Evolutionary conservation across 108 stramenopile genomes (phyloP).

Genomic region (Cylindrotheca fusiformis): DNA sequence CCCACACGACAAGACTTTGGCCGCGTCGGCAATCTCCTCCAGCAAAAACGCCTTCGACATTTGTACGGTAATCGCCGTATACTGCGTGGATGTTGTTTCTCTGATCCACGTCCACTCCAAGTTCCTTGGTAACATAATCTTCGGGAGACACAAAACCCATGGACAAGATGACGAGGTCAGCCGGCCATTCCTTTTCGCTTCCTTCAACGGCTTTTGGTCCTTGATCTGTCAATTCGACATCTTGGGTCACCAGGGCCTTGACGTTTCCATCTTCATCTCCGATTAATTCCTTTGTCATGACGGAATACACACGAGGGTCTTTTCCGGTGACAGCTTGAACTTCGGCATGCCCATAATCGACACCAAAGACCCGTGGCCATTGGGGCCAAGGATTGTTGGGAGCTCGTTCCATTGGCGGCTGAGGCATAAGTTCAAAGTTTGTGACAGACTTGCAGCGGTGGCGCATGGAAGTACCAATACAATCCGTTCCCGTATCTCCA

Average conservation of each 20-base stretch:
- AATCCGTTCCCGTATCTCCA: conserved; percentile 97
- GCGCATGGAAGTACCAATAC: conserved; percentile 97
- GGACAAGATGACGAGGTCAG: conserved; percentile 89
- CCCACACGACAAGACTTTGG: conserved; percentile 97
- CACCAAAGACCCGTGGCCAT: conserved; percentile 95
- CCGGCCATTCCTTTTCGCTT: conserved; percentile 90
- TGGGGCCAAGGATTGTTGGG: conserved; percentile 97
- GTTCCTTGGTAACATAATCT: conserved; percentile 71
- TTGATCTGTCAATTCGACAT: conserved; percentile 85
- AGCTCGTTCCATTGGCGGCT: conserved; percentile 89
- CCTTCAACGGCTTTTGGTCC: conserved; percentile 86
- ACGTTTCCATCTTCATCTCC: conserved; percentile 91
- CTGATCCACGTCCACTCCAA: conserved; percentile 86
- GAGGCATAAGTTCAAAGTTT: conserved; percentile 97
- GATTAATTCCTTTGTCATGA: conserved; percentile 96
- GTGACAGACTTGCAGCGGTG: conserved; percentile 94
- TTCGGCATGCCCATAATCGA: conserved; percentile 98
- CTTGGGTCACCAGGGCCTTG: conserved; percentile 91
- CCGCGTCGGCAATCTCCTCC: conserved; percentile 98
- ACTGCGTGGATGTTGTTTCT: conserved; percentile 94
- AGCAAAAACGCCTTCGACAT: conserved; percentile 94
- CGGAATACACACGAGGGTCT: conserved; percentile 94
- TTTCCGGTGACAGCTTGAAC: conserved; percentile 90
- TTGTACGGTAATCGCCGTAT: conserved; percentile 95
- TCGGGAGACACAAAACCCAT: conserved; percentile 99